Evolutionary conservation across 2,329 filamentous ascomycete genomes (phyloP), one percentile per base, ranked within the genome.

Genomic region (Aspergillus clavatus): DNA sequence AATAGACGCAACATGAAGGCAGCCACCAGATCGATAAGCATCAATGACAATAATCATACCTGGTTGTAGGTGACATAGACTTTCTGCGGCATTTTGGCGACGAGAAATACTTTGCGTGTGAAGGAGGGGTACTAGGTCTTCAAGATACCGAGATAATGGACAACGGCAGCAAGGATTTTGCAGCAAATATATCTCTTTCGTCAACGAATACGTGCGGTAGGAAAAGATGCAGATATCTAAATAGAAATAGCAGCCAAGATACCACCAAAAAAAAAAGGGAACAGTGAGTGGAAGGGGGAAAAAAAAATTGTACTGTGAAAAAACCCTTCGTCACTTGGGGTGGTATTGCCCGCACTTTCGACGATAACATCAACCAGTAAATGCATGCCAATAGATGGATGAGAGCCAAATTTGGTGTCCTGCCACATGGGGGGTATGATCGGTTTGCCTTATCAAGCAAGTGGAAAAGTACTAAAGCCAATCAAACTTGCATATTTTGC

Each of bases 41-140:
- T 10, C 5, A 6, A 18, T 10, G 11, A 5, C 14, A 35, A 35
- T 10, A 18, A 26, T 57, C 81, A 69, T 75, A 90, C 87, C 81
- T 93, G 82, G 70, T 94, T 95, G 73, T 95, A 95, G 59, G 87
- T 93, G 66, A 93, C 83, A 74, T 91, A 94, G 68, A 89, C 71
- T 70, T 94, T 94, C 71, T 91, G 78, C 55, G 86, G 80, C 86
- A 90, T 90, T 49, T 74, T 84, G 57, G 43, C 47, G 49, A 35
- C 31, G 42, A 46, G 40, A 31, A 22, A 41, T 36, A 21, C 18
- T 38, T 7, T 24, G 35, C 7, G 27, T 8, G 18, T 42, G 18
- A 10, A 24, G 23, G 23, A 24, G 23, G 23, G 23, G 23, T 24
- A 24, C 23, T 24, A 24, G 8, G 8, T 24, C 5, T 4, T 24